Base-by-base conservation (phyloP, 2,329 filamentous ascomycete species). In the Penicillium sp. region DNA sequence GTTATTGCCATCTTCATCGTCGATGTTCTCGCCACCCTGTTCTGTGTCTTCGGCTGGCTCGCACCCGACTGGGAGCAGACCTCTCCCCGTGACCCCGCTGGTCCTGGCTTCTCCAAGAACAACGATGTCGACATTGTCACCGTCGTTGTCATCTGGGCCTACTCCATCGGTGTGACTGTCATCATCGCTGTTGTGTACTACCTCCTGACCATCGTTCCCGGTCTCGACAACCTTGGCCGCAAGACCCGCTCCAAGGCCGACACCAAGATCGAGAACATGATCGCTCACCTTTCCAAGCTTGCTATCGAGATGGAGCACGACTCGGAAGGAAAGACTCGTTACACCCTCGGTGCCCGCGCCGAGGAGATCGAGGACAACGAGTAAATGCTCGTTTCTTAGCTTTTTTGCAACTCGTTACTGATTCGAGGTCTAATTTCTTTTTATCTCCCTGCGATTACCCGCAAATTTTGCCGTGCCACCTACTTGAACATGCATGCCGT, bases 41-140 rank as follows among this genome's bases (percentile, higher is more conserved):
- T 91, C 83, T 85, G 82, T 76, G 75, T 89, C 70, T 91, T 91
- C 78, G 89, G 89, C 58, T 91, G 88, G 88, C 78, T 91, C 66
- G 83, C 84, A 43, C 86, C 85, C 58, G 75, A 77, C 48, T 76
- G 61, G 60, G 19, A 49, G 36, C 53, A 67, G 58, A 67, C 69
- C 49, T 62, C 69, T 63, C 73, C 73, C 59, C 38, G 35, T 31
- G 68, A 69, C 56, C 60, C 65, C 23, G 69, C 64, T 61, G 44
- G 53, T 31, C 64, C 64, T 36, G 17, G 36, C 43, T 76, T 75
- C 72, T 67, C 79, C 63, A 55, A 67, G 48, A 79, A 83, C 70
- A 82, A 83, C 63, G 80, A 82, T 73, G 81, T 81, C 61, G 83
- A 86, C 72, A 82, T 88, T 63, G 76, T 82, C 66, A 82, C 80